Percentiles rank a stretch among this genome's conserved stretches.
Evolutionary conservation across 176 grass and related monocot genomes (phyloP).

Genomic region (Puccinellia tenuiflora): DNA sequence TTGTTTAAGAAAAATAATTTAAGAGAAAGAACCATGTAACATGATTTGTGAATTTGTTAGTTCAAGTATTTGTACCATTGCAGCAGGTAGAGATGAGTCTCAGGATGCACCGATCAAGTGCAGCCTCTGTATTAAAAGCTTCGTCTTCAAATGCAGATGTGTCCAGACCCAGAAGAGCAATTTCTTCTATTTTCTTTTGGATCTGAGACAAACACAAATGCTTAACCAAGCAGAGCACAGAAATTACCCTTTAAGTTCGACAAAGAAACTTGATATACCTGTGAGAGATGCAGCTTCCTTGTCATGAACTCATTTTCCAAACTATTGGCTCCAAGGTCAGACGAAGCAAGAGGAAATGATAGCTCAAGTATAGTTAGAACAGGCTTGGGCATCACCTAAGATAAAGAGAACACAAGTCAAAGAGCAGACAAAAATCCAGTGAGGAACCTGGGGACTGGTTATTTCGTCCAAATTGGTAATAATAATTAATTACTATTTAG

Average conservation of each 20-base stretch:
- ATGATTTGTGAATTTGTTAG: background rate
- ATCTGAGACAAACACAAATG: conserved; percentile 43
- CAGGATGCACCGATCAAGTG: conserved; percentile 83
- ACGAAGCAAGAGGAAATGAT: conserved; percentile 76
- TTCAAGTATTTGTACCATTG: conserved; percentile 58
- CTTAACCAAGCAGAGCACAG: conserved; percentile 19
- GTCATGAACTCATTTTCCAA: conserved; percentile 92
- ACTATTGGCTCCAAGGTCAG: conserved; percentile 78
- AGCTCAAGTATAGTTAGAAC: conserved; percentile 67
- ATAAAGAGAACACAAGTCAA: conserved; percentile 23
- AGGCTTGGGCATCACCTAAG: conserved; percentile 90
- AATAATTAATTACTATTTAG: background rate
- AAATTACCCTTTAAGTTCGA: background rate
- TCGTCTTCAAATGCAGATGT: conserved; percentile 66
- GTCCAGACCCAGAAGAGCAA: conserved; percentile 42
- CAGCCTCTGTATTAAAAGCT: conserved; percentile 76
- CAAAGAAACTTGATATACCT: conserved; percentile 47
- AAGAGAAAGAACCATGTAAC: conserved; percentile 3
- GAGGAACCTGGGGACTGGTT: background rate
- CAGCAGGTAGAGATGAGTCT: conserved; percentile 92
- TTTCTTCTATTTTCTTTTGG: conserved; percentile 66
- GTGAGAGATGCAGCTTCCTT: conserved; percentile 69
- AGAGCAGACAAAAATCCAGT: background rate
- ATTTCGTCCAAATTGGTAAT: background rate
- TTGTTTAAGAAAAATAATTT: conserved; percentile 17